A percentile compares a stretch with the other conserved stretches of the same genome.
phyloP scores from a whole-genome alignment of 495 filamentous ascomycete genomes.

The Neurospora sp. region DNA sequence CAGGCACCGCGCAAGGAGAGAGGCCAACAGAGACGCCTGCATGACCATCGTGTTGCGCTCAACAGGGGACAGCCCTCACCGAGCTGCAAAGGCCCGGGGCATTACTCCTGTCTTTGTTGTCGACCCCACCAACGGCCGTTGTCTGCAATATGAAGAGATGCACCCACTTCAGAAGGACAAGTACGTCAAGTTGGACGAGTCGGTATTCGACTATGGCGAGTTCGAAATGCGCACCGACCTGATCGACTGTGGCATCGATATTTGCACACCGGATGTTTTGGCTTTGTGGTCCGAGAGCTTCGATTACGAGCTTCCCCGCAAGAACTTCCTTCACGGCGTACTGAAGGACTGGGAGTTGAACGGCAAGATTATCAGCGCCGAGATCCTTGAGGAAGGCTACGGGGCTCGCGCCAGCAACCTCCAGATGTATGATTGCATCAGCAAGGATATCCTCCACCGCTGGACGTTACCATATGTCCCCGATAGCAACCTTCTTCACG shows the following conservation, averaged over 20 bases:
- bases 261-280: slow-evolving; percentile 91
- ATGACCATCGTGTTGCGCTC: slow-evolving; percentile 94
- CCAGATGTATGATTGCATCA: slow-evolving; percentile 85
- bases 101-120: slow-evolving; percentile 77
- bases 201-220: slow-evolving; percentile 50
- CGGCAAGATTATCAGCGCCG: slow-evolving; percentile 88
- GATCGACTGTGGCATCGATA: slow-evolving; percentile 92
- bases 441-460: slow-evolving; percentile 70
- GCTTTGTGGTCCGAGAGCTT: slow-evolving; percentile 96
- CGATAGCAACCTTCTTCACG: slow-evolving; percentile 71
- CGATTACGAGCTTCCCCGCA: slow-evolving; percentile 82
- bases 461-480: slow-evolving; percentile 94
- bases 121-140: slow-evolving; percentile 68
- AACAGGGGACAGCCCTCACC: slow-evolving; percentile 56
- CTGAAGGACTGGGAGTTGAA: slow-evolving; percentile 95
- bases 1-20: slow-evolving; percentile 69
- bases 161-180: slow-evolving; percentile 38
- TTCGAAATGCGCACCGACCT: slow-evolving; percentile 76
- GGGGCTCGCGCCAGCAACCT: slow-evolving; percentile 76
- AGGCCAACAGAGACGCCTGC: slow-evolving; percentile 84
- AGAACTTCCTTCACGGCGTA: slow-evolving; percentile 82
- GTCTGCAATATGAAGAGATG: slow-evolving; percentile 85
- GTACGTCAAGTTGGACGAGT: slow-evolving; percentile 58
- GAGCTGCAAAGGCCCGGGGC: slow-evolving; percentile 56
- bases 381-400: slow-evolving; percentile 71